Base-by-base conservation (phyloP, 257 asterid genomes). In the Pogostemon cablin region DNA sequence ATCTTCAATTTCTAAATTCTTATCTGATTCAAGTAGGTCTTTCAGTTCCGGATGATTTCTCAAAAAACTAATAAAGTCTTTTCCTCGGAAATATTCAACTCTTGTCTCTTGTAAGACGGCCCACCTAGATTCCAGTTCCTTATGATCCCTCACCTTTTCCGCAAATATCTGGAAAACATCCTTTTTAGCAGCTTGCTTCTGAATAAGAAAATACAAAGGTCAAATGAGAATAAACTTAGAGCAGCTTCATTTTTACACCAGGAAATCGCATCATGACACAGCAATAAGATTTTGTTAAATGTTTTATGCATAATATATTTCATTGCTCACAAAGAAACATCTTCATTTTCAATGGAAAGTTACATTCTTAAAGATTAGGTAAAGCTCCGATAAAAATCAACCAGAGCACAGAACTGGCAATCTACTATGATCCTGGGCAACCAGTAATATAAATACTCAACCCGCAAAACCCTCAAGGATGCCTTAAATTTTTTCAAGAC, bases 21-120 rank as follows among this genome's bases (percentile, higher is more conserved):
- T 85, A 74, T 93, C 96, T 9, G 88, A 83, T 80, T 87, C 96
- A 53, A 93, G 90, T 34, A 89, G 77, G 65, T 85, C 91, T 83
- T 87, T 91, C 74, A 89, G 77, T 72, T 93, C 99, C 4, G 85
- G 77, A 80, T 86, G 96, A 79, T 85, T 91, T 77, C 80, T 89
- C 85, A 91, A 78, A 77, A 93, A 93, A 75, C 88, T 78, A 62
- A 91, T 81, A 70, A 93, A 85, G 83, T 91, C 96, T 81, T 93
- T 91, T 79, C 99, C 99, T 79, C 96, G 85, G 75, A 93, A 89
- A 82, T 93, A 93, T 75, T 93, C 99, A 38, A 93, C 99, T 15
- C 99, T 88, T 4, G 99, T 91, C 86, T 93, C 99, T 80, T 93
- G 99, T 72, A 93, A 87, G 80, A 93, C 86, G 6, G 98, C 99